These are phyloP conservation scores for Candida maesae DNA, from an alignment of 805 yeast genomes.

Conservation along the genomic window DNA sequence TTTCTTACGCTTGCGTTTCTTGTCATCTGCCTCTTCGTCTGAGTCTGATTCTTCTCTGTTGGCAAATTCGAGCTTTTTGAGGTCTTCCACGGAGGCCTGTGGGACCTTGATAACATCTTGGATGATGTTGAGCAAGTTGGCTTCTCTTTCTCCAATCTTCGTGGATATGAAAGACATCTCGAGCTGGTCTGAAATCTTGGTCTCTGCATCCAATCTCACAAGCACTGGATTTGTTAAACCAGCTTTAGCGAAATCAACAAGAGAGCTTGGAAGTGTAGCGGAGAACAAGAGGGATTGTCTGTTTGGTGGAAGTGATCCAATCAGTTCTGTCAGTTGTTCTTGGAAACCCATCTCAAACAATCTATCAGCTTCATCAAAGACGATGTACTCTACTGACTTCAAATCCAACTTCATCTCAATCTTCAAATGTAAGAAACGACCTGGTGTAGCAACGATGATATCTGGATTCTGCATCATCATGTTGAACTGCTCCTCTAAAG, in stretches of 20 bases:
- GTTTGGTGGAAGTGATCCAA: constrained; percentile 74
- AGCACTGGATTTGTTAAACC: constrained; percentile 90
- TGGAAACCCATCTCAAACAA: constrained; percentile 95
- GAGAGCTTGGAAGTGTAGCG: constrained; percentile 88
- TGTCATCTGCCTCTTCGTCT: constrained; percentile 43
- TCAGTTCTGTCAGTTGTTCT: constrained; percentile 85
- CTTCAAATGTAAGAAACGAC: constrained; percentile 91
- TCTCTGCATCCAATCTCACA: constrained; percentile 89
- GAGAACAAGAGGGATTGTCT: constrained; percentile 90
- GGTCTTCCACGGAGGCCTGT: constrained; percentile 66
- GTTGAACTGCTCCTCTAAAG: constrained; percentile 93
- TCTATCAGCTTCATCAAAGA: constrained; percentile 97
- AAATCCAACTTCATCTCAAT: constrained; percentile 92
- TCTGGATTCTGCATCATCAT: constrained; percentile 95
- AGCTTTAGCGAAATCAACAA: constrained; percentile 96
- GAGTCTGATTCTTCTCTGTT: constrained; percentile 41
- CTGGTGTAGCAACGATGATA: constrained; percentile 94
- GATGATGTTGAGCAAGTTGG: constrained; percentile 69
- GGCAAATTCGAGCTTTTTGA: constrained; percentile 46
- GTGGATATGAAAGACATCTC: constrained; percentile 85
- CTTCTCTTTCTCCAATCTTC: constrained; percentile 85
- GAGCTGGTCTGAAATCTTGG: constrained; percentile 83
- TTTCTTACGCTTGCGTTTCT: constrained; percentile 32
- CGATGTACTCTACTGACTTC: constrained; percentile 80
- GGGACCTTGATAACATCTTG: constrained; percentile 87